Base-by-base conservation (phyloP, 345 rosid species). In the Iberis pinnata region DNA sequence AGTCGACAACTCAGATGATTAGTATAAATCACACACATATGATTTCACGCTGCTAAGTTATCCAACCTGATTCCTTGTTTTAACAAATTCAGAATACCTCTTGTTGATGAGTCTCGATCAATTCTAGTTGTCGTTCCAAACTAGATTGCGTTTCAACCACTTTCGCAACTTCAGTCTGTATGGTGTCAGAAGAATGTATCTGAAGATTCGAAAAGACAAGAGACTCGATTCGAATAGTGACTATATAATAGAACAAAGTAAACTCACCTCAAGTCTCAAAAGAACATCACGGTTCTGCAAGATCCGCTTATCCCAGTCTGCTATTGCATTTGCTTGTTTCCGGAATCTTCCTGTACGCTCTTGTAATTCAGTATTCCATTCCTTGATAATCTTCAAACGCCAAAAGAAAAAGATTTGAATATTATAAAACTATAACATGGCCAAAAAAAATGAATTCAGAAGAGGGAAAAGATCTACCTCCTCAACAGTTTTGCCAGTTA, bases 231-330 rank as follows among this genome's bases (percentile, higher is more conserved):
- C n/a, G n/a, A n/a, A n/a, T n/a, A n/a, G n/a, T n/a, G n/a, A n/a
- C n/a, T n/a, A n/a, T n/a, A n/a, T 22, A 22, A 31, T 5, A 17
- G 4, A 47, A 27, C 33, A 12, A 38, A 58, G 11, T 26, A 56
- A 44, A 18, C 33, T 49, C 59, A 88, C 98, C 97, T 92, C 98
- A 73, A 92, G 97, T 69, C 86, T 80, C 53, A 88, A 82, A 75
- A 92, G 98, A 73, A 81, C 84, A 76, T 88, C 97, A 49, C 97
- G 97, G 59, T 92, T 92, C 50, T 75, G 93, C 83, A 88, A 79
- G 75, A 92, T 92, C 58, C 97, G 77, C 72, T 84, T 85, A 68
- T 92, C 98, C 98, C 98, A 92, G 50, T 85, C 97, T 67, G 97
- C 93, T 59, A 92, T 79, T 29, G 97, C 95, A 73, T 64, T 76